These are phyloP conservation scores for Oryza nivara DNA, from an alignment of 176 grass and related monocot genomes.

Conservation along the genomic window DNA sequence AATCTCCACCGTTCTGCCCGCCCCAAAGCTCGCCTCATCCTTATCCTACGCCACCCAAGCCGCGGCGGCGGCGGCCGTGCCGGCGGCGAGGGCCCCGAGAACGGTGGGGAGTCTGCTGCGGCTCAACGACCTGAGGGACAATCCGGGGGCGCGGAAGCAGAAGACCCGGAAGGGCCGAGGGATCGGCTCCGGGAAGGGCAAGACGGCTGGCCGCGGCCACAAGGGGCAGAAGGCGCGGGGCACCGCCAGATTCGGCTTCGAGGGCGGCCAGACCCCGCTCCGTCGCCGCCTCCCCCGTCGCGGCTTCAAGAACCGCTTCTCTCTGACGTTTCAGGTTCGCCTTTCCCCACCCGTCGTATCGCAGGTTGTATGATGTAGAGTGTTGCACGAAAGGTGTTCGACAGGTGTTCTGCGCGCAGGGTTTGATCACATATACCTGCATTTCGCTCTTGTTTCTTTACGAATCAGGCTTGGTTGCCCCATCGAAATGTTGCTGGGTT, in stretches of 20 bases:
- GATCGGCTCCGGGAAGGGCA: conserved; percentile 94
- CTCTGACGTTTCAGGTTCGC: conserved; percentile 75
- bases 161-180: conserved; percentile 94
- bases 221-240: conserved; percentile 95
- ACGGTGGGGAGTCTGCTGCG: conserved; percentile 60
- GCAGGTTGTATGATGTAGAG: neutral
- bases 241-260: conserved; percentile 83
- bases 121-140: conserved; percentile 84
- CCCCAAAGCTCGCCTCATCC: neutral
- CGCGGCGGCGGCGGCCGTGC: conserved; percentile 11
- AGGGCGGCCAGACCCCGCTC: conserved; percentile 87
- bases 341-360: neutral
- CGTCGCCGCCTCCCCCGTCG: conserved; percentile 68
- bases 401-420: neutral
- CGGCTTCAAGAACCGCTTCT: conserved; percentile 87
- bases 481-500: conserved; percentile 3
- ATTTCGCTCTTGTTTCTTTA: neutral
- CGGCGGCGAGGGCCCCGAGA: conserved; percentile 5
- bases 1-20: neutral
- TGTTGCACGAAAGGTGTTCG: conserved; percentile 11
- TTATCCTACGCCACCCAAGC: conserved; percentile 29
- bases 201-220: conserved; percentile 89
- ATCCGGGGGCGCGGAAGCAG: conserved; percentile 71
- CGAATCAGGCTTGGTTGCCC: neutral
- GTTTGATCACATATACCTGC: neutral